Conservation (phyloP, 805 yeast genomes). For the Wickerhamiella cacticola region DNA sequence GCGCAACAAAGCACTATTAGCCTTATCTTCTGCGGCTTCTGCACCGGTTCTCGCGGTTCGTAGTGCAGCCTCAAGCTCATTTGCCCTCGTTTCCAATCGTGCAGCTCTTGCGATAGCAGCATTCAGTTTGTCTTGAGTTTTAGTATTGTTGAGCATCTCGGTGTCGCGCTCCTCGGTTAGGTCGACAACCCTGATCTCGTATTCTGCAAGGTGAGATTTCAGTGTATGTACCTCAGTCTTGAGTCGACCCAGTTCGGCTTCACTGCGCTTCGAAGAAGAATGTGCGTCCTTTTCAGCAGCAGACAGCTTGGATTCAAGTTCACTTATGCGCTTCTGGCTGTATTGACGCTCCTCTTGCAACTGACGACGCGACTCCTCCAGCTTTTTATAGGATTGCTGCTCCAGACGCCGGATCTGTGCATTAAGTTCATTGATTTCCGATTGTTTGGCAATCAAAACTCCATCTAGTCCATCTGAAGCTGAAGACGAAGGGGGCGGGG, state of each 20-base stretch:
- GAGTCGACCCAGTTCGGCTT: neutral
- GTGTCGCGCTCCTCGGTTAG: neutral
- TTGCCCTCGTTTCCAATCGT: neutral
- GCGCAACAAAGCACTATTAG: neutral
- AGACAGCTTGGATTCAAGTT: neutral
- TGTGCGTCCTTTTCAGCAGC: neutral
- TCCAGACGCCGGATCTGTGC: neutral
- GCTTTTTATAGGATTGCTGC: neutral
- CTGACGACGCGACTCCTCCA: neutral
- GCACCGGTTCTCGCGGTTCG: neutral
- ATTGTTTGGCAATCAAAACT: neutral
- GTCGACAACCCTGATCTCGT: neutral
- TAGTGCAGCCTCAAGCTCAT: neutral
- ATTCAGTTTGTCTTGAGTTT: neutral
- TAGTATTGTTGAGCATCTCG: neutral
- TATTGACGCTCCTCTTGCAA: neutral
- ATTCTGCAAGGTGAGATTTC: neutral
- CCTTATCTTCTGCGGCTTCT: neutral
- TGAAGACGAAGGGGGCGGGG: neutral
- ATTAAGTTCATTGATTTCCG: neutral
- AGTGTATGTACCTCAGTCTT: neutral
- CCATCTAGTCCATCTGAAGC: neutral
- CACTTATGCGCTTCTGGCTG: neutral
- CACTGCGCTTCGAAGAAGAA: neutral
- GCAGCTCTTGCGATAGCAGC: neutral